Evolutionary conservation across 805 yeast species (phyloP).

Genomic region (Maudiozyma serrabonitensis): DNA sequence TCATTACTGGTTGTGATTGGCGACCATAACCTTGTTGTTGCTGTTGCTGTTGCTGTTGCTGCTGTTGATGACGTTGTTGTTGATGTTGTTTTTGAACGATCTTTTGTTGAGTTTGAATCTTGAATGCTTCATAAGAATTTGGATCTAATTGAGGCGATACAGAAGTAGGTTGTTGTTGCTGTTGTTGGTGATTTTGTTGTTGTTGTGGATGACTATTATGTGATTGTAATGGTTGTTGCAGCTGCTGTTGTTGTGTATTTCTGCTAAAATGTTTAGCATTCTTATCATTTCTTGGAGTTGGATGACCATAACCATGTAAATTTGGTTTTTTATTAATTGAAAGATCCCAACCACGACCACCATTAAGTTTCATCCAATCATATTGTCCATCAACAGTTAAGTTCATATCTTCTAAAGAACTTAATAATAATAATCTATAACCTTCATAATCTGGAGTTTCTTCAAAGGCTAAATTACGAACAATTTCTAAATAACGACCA

Average conservation of each 20-base stretch:
- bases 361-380: conserved; percentile 96
- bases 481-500: conserved; percentile 82
- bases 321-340: conserved; percentile 84
- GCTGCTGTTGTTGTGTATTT: neutral
- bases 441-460: conserved; percentile 92
- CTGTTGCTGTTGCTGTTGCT: conserved; percentile 7
- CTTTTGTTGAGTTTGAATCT: conserved; percentile 30
- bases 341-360: conserved; percentile 94
- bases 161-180: conserved; percentile 5
- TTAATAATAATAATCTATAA: conserved; percentile 65
- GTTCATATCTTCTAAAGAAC: conserved; percentile 63
- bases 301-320: conserved; percentile 92
- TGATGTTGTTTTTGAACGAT: conserved; percentile 26
- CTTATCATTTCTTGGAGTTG: conserved; percentile 63
- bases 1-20: conserved; percentile 12
- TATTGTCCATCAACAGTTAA: conserved; percentile 78
- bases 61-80: conserved; percentile 8
- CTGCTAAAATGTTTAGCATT: conserved; percentile 17
- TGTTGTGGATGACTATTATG: conserved; percentile 17
- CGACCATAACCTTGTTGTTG: conserved; percentile 6
- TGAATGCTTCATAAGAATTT: conserved; percentile 33
- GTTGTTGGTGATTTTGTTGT: conserved; percentile 20
- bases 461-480: conserved; percentile 82
- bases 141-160: conserved; percentile 29
- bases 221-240: conserved; percentile 14